These are phyloP conservation scores for Fusarium denticulatum DNA, from an alignment of 2,329 filamentous ascomycete genomes.

Conservation along the genomic window DNA sequence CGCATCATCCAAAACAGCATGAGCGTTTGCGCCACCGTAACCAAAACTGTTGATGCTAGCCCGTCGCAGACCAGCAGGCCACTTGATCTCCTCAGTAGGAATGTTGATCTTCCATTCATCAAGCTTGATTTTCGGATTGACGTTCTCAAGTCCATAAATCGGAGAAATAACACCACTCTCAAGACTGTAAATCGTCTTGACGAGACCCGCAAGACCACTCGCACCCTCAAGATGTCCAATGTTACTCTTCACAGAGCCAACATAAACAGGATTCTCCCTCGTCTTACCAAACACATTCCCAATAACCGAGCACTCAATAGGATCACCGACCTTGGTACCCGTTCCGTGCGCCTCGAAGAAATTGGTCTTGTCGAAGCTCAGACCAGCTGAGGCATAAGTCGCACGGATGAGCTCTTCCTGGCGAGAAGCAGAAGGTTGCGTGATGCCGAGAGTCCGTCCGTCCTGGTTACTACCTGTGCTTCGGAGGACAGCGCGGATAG, in stretches of 20 bases:
- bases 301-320: neutral
- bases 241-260: constrained; percentile 23
- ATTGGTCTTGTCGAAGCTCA: neutral
- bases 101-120: neutral
- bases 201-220: constrained; percentile 3
- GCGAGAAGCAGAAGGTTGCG: neutral
- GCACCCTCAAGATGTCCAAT: constrained; percentile 18
- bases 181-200: neutral
- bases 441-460: neutral
- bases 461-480: constrained; percentile 7
- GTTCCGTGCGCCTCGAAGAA: constrained; percentile 52
- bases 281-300: neutral
- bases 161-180: neutral
- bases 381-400: neutral
- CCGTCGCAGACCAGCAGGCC: neutral
- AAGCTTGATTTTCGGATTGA: neutral
- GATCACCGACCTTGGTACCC: constrained; percentile 52
- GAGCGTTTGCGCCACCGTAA: neutral
- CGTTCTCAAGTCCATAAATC: neutral
- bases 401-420: neutral
- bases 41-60: neutral
- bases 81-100: neutral
- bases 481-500: constrained; percentile 7
- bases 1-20: neutral
- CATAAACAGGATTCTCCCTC: neutral